These are phyloP conservation scores for Camellia oleifera DNA, from an alignment of 179 eudicot species.

Conservation along the genomic window DNA sequence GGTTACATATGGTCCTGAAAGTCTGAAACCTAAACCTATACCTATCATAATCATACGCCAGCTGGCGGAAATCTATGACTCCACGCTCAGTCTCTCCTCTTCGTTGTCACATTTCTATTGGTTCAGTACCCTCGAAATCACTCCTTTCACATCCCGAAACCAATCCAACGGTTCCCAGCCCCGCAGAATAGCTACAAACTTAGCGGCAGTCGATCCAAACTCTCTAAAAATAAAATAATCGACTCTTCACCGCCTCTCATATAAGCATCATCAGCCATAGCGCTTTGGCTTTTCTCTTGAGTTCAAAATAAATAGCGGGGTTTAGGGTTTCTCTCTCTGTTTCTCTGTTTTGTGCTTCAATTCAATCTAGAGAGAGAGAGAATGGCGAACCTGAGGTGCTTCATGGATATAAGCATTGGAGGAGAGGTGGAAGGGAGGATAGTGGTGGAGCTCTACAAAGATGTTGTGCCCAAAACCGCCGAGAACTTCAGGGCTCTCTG, in stretches of 20 bases:
- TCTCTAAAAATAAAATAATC: no score
- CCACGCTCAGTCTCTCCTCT: no score
- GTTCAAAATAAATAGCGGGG: background rate
- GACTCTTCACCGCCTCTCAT: background rate
- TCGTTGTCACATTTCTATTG: no score
- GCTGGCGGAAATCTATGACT: no score
- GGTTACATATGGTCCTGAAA: no score
- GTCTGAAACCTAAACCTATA: no score
- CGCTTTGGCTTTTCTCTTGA: background rate
- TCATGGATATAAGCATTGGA: conserved; percentile 73
- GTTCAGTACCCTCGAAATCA: no score
- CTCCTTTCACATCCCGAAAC: no score
- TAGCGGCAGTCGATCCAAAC: no score
- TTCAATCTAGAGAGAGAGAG: conserved; percentile 9
- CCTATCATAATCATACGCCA: no score
- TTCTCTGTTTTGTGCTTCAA: background rate
- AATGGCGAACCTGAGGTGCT: conserved; percentile 61
- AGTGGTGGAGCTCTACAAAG: conserved; percentile 61
- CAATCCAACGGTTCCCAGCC: no score
- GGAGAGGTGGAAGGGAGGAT: conserved; percentile 79
- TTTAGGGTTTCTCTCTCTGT: conserved; percentile 15
- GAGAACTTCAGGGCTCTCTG: conserved; percentile 97
- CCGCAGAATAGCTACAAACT: no score
- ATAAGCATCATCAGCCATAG: background rate
- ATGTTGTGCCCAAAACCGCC: conserved; percentile 84